These are phyloP conservation scores for Quercus dentata DNA, from an alignment of 306 rosid species.

Conservation along the genomic window DNA sequence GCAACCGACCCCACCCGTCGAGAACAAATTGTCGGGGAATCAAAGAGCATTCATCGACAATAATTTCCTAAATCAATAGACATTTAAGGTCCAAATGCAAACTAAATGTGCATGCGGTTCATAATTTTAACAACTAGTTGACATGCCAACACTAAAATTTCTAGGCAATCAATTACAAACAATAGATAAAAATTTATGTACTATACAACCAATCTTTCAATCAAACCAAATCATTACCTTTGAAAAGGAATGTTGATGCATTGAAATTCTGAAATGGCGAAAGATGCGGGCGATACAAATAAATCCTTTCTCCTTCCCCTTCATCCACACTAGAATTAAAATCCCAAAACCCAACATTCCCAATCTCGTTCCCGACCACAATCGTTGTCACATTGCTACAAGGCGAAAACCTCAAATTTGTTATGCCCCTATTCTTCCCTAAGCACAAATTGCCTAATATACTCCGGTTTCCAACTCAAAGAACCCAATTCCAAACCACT, in stretches of 20 bases:
- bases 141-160: too few species aligned
- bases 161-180: too few species aligned
- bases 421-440: constrained; percentile 35
- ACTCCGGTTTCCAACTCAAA: constrained; percentile 51
- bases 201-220: not conserved
- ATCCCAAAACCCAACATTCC: constrained; percentile 81
- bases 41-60: too few species aligned
- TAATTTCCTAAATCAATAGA: too few species aligned
- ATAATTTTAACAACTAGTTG: too few species aligned
- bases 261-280: constrained; percentile 65
- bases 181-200: too few species aligned
- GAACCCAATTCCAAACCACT: constrained; percentile 34
- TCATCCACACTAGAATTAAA: not conserved
- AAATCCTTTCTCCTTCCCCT: not conserved
- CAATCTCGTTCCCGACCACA: constrained; percentile 7
- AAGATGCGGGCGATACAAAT: constrained; percentile 57
- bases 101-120: too few species aligned
- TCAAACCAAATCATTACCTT: constrained; percentile 41
- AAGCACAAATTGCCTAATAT: constrained; percentile 61
- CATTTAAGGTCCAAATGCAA: too few species aligned
- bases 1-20: too few species aligned
- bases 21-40: too few species aligned
- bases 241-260: constrained; percentile 55
- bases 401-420: constrained; percentile 50
- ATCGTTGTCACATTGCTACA: constrained; percentile 45